These are phyloP conservation scores for Amanita brunnescens DNA, from an alignment of 768 basidiomycete genomes.

Conservation along the genomic window DNA sequence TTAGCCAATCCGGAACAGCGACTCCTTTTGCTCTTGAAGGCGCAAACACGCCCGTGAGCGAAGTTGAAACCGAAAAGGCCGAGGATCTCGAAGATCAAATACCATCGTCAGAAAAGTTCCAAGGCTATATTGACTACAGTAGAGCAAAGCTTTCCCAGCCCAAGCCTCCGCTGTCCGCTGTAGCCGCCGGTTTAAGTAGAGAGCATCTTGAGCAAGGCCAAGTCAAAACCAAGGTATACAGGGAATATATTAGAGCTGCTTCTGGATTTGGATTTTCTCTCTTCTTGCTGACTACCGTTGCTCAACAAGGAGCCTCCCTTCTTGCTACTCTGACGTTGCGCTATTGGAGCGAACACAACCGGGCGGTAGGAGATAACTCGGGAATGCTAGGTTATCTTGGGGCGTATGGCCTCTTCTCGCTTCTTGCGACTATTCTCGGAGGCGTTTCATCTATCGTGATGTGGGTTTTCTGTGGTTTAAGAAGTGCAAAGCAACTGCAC, in stretches of 20 bases:
- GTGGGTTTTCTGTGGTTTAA: constrained; percentile 69
- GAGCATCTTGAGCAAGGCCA: constrained; percentile 76
- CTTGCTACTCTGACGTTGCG: constrained; percentile 60
- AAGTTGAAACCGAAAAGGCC: constrained; percentile 8
- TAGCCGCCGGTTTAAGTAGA: constrained; percentile 43
- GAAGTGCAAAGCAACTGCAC: constrained; percentile 68
- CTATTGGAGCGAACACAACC: constrained; percentile 77
- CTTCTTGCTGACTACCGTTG: constrained; percentile 47
- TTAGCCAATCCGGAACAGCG: constrained; percentile 37
- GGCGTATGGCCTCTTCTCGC: constrained; percentile 60
- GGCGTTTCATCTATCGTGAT: constrained; percentile 55
- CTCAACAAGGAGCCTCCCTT: constrained; percentile 54
- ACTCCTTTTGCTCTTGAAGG: constrained; percentile 41
- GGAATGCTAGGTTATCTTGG: constrained; percentile 53
- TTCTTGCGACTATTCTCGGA: constrained; percentile 45
- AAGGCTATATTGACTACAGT: constrained; percentile 46
- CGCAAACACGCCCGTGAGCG: constrained; percentile 22
- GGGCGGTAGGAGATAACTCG: constrained; percentile 43
- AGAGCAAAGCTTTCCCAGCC: constrained; percentile 42
- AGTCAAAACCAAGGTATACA: constrained; percentile 73
- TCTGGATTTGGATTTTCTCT: constrained; percentile 63
- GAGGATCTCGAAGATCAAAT: constrained; percentile 12
- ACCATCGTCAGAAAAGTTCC: constrained; percentile 46
- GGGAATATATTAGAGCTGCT: constrained; percentile 69
- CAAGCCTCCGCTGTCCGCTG: constrained; percentile 27